Percentiles rank a stretch among this genome's conserved stretches.
These are phyloP conservation scores for Ochromonadaceae sp. DNA, from an alignment of 352 stramenopile genomes.

Conservation along the genomic window DNA sequence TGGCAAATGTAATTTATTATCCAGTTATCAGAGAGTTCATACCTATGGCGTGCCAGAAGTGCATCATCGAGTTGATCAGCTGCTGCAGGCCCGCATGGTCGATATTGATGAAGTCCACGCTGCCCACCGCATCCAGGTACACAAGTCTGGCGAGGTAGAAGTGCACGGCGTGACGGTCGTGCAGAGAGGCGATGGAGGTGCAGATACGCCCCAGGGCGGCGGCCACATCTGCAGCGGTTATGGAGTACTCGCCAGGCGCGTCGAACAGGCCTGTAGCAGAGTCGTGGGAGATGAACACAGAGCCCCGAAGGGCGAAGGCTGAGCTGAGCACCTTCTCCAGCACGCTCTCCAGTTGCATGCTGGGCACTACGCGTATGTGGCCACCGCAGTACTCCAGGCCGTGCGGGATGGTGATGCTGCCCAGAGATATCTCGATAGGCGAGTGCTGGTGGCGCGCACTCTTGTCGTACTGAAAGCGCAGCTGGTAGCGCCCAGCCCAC, in stretches of 20 bases:
- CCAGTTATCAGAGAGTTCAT: too few species aligned
- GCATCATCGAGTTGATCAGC: neutral
- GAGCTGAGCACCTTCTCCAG: neutral
- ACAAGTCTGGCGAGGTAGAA: constrained; percentile 3
- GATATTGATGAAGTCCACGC: neutral
- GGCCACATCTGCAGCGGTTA: neutral
- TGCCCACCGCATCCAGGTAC: constrained; percentile 13
- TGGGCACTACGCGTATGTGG: too few species aligned
- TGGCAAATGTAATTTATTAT: too few species aligned
- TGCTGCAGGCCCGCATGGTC: neutral
- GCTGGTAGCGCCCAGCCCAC: neutral
- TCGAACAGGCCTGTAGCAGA: neutral
- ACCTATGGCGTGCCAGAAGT: constrained; percentile 2
- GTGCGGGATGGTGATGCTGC: neutral
- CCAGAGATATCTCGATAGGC: constrained; percentile 7
- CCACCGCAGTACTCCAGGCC: constrained; percentile 15
- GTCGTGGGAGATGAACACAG: neutral
- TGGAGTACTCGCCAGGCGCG: neutral
- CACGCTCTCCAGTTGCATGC: neutral
- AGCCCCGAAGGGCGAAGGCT: neutral
- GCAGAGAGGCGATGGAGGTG: neutral
- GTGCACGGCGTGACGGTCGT: neutral
- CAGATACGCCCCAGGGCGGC: neutral
- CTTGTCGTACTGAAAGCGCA: constrained; percentile 7
- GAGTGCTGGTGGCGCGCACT: neutral